These are phyloP conservation scores for Gamarada debralockiae DNA, from an alignment of 495 filamentous ascomycete genomes.

Conservation along the genomic window DNA sequence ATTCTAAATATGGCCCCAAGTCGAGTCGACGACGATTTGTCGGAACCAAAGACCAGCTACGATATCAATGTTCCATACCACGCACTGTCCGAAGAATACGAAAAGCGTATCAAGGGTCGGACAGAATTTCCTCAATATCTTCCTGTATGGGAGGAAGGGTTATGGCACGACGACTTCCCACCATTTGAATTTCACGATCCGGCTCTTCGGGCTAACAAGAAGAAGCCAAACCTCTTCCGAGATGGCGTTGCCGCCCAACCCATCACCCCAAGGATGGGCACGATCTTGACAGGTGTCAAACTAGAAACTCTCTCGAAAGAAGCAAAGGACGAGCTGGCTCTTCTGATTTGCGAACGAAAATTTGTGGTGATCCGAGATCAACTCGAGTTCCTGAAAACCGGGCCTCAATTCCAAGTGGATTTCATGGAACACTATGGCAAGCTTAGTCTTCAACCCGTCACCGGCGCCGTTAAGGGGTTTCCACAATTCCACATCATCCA, in stretches of 20 bases:
- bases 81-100: slow-evolving; percentile 10
- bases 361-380: slow-evolving; percentile 41
- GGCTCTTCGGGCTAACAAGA: slow-evolving; percentile 32
- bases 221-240: slow-evolving; percentile 29
- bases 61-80: slow-evolving; percentile 21
- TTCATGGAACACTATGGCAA: slow-evolving; percentile 59
- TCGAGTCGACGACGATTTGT: slow-evolving; percentile 8
- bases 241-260: slow-evolving; percentile 21
- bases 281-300: slow-evolving; percentile 40
- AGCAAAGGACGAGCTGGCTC: slow-evolving; percentile 38
- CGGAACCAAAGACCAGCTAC: slow-evolving; percentile 11
- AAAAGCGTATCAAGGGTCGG: slow-evolving; percentile 7
- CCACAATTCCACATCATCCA: slow-evolving; percentile 60
- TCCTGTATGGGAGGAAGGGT: slow-evolving; percentile 28
- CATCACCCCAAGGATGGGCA: slow-evolving; percentile 52
- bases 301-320: slow-evolving; percentile 34
- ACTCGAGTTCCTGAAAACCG: slow-evolving; percentile 35
- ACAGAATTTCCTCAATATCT: slow-evolving; percentile 33
- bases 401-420: slow-evolving; percentile 39
- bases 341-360: slow-evolving; percentile 37
- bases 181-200: slow-evolving; percentile 34
- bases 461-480: slow-evolving; percentile 46
- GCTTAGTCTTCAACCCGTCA: slow-evolving; percentile 57
- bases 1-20: slow-evolving; percentile 15
- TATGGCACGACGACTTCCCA: slow-evolving; percentile 28